A percentile compares a stretch with the other conserved stretches of the same genome.
These are phyloP conservation scores for Trametes elegans DNA, from an alignment of 768 basidiomycete species.

Conservation along the genomic window DNA sequence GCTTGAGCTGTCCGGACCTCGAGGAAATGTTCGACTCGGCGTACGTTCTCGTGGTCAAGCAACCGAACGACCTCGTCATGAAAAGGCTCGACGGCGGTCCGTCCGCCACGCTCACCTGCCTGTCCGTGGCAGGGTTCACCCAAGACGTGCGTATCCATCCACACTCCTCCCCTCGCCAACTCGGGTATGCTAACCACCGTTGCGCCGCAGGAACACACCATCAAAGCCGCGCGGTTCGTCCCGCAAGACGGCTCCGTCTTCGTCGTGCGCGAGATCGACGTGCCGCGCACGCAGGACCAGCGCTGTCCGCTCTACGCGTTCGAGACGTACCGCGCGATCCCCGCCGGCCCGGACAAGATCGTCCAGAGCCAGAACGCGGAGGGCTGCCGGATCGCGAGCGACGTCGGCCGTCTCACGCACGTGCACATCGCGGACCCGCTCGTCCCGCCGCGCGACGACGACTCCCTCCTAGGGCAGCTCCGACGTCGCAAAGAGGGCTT, in stretches of 20 bases:
- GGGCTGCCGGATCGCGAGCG: neutral
- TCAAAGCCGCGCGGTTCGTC: slow-evolving; percentile 21
- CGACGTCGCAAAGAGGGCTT: neutral
- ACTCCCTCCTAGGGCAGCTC: slow-evolving; percentile 1
- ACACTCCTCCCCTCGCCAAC: neutral
- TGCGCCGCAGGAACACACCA: neutral
- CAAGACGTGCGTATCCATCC: neutral
- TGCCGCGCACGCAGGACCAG: neutral
- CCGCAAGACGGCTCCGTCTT: slow-evolving; percentile 21
- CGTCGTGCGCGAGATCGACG: slow-evolving; percentile 22
- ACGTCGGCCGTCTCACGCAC: slow-evolving; percentile 5
- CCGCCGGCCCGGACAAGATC: slow-evolving; percentile 1
- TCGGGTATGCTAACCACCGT: neutral
- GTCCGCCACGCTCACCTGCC: slow-evolving; percentile 39
- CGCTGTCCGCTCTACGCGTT: slow-evolving; percentile 6
- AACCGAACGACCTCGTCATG: slow-evolving; percentile 40
- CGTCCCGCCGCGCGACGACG: slow-evolving; percentile 3
- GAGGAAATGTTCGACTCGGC: slow-evolving; percentile 43
- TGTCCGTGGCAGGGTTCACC: neutral
- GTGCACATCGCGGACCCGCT: slow-evolving; percentile 14
- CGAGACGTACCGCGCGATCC: slow-evolving; percentile 18
- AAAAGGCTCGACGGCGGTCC: slow-evolving; percentile 39
- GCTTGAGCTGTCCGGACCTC: slow-evolving; percentile 38
- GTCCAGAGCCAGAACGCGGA: neutral
- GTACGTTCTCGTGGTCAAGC: slow-evolving; percentile 42